phyloP scores from a whole-genome alignment of 306 rosid species.

The Coriaria nepalensis region DNA sequence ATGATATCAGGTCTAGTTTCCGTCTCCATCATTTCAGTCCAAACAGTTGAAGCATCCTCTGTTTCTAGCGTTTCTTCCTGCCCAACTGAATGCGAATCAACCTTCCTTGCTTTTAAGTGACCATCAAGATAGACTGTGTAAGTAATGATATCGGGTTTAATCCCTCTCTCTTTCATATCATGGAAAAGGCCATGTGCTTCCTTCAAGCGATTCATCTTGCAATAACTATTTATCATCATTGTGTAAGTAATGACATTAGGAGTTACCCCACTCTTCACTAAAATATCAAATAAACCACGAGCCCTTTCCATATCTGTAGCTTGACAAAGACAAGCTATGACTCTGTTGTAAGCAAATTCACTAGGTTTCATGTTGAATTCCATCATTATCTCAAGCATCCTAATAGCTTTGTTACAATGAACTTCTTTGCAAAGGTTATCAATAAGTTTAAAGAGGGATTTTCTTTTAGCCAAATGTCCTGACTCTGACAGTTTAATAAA shows the following conservation, averaged over 20 bases:
- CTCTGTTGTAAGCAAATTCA: conserved; percentile 32
- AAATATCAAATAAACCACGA: conserved; percentile 29
- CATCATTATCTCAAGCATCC: conserved; percentile 32
- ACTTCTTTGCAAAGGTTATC: conserved; percentile 41
- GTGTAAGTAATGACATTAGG: conserved; percentile 68
- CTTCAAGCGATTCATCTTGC: conserved; percentile 36
- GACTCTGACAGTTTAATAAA: conserved; percentile 30
- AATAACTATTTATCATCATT: conserved; percentile 57
- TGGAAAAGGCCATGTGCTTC: conserved; percentile 48
- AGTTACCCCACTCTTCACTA: conserved; percentile 24
- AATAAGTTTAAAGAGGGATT: conserved; percentile 34
- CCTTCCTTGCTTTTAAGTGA: conserved; percentile 22
- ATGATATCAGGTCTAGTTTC: conserved; percentile 46
- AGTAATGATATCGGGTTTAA: conserved; percentile 53
- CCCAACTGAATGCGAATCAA: conserved; percentile 2
- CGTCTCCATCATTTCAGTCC: conserved; percentile 49
- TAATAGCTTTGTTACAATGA: conserved; percentile 20
- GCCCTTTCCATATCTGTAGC: conserved; percentile 40
- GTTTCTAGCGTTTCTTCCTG: conserved; percentile 9
- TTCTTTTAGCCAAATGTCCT: conserved; percentile 24
- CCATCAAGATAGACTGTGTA: conserved; percentile 68
- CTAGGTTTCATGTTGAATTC: conserved; percentile 35
- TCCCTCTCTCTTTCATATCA: conserved; percentile 55
- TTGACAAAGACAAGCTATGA: conserved; percentile 48
- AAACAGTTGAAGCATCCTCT: conserved; percentile 24